Percentiles rank a stretch among this genome's conserved stretches.
Evolutionary conservation across 2,329 filamentous ascomycete genomes (phyloP).

Genomic region (Alternaria gansuensis): DNA sequence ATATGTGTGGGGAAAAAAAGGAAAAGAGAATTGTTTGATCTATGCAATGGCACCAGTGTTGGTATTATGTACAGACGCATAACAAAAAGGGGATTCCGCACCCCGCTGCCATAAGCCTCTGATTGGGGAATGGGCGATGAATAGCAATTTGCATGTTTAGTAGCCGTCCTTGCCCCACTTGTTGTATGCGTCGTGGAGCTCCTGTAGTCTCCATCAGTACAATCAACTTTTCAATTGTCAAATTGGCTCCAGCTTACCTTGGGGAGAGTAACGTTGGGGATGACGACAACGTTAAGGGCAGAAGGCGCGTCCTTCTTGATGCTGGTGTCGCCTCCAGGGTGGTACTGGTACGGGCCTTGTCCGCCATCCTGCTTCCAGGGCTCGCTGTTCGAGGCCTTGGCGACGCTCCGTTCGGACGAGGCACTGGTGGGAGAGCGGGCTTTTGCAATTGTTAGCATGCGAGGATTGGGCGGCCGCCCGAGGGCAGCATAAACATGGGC

Average conservation of each 20-base stretch:
- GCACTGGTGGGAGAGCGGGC: slow-evolving; percentile 85
- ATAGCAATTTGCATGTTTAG: slow-evolving; percentile 35
- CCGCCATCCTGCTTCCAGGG: slow-evolving; percentile 80
- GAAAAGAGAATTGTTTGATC: slow-evolving; percentile 15
- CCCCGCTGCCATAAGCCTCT: neutral
- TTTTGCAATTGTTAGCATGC: slow-evolving; percentile 57
- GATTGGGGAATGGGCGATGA: slow-evolving; percentile 5
- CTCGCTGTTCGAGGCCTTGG: slow-evolving; percentile 79
- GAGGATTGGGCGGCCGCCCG: slow-evolving; percentile 9
- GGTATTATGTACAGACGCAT: slow-evolving; percentile 31
- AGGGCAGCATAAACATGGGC: slow-evolving; percentile 4
- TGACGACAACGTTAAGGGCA: slow-evolving; percentile 91
- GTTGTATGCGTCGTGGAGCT: slow-evolving; percentile 97
- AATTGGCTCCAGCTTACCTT: slow-evolving; percentile 58
- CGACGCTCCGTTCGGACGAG: slow-evolving; percentile 80
- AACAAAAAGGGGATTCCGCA: slow-evolving; percentile 13
- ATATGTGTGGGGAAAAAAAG: slow-evolving; percentile 1
- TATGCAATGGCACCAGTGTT: slow-evolving; percentile 12
- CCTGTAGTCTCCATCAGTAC: slow-evolving; percentile 58
- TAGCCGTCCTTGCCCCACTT: slow-evolving; percentile 99
- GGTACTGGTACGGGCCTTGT: slow-evolving; percentile 69
- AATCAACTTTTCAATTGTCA: neutral
- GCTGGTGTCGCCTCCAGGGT: slow-evolving; percentile 81
- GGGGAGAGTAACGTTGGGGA: slow-evolving; percentile 92
- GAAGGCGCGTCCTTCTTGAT: slow-evolving; percentile 90